Conservation (phyloP, 805 yeast species). For the Teunomyces stri region DNA sequence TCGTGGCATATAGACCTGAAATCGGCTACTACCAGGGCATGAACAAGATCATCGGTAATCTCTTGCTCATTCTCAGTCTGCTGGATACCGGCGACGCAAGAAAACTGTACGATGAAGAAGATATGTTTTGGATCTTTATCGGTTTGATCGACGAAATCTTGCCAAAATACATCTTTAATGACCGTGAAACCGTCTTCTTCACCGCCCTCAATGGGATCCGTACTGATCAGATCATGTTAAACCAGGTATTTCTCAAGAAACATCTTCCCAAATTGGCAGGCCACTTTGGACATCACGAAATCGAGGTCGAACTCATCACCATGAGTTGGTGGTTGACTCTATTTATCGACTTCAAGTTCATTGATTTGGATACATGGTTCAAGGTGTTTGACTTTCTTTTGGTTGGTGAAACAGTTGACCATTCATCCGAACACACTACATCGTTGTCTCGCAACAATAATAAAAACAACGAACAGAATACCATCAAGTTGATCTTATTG, state of each 20-base stretch:
- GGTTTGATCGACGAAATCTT: constrained; percentile 48
- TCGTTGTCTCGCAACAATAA: neutral
- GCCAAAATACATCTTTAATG: constrained; percentile 32
- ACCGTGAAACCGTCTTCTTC: constrained; percentile 7
- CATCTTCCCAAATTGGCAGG: constrained; percentile 37
- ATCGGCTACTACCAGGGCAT: constrained; percentile 61
- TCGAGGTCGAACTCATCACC: constrained; percentile 50
- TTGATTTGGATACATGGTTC: constrained; percentile 52
- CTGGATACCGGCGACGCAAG: constrained; percentile 1
- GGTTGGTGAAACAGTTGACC: constrained; percentile 10
- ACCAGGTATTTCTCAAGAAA: constrained; percentile 27
- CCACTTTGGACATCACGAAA: constrained; percentile 32
- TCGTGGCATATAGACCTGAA: constrained; percentile 43
- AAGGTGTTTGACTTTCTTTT: constrained; percentile 50
- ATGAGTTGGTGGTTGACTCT: constrained; percentile 58
- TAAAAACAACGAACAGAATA: constrained; percentile 1
- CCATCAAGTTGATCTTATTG: constrained; percentile 30
- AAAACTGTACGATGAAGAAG: constrained; percentile 34
- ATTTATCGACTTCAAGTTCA: constrained; percentile 44
- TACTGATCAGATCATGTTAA: constrained; percentile 39
- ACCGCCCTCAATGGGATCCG: constrained; percentile 27
- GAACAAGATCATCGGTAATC: constrained; percentile 57
- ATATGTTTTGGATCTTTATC: constrained; percentile 53
- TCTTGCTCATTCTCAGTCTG: constrained; percentile 28
- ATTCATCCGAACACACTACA: neutral